Percentiles rank a stretch among this genome's conserved stretches.
Conservation (phyloP, 108 stramenopile species). For the Cyclotella sp. region DNA sequence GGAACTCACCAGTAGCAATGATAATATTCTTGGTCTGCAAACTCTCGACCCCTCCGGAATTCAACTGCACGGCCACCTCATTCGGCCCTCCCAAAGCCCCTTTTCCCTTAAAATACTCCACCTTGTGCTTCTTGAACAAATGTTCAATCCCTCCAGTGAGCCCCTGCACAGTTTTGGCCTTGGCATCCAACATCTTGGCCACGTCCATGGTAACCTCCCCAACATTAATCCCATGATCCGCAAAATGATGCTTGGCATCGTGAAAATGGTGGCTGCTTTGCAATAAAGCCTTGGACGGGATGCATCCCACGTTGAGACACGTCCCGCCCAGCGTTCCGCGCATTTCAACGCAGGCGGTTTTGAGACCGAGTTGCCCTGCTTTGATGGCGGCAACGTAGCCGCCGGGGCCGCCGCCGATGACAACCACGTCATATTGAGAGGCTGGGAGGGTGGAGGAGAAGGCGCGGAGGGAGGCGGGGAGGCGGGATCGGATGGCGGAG, state of each 20-base stretch:
- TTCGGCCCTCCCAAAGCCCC: conserved; percentile 90
- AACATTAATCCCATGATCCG: conserved; percentile 93
- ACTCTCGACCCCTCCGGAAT: conserved; percentile 80
- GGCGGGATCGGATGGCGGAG: conserved; percentile 9
- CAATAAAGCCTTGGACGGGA: conserved; percentile 99
- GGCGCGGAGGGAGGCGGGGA: conserved; percentile 4
- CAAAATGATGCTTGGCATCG: conserved; percentile 94
- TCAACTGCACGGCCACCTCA: conserved; percentile 83
- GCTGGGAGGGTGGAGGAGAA: conserved; percentile 41
- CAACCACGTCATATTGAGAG: conserved; percentile 53
- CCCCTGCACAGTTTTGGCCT: conserved; percentile 93
- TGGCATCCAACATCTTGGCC: conserved; percentile 90
- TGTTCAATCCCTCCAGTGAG: conserved; percentile 99
- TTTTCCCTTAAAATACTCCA: conserved; percentile 96
- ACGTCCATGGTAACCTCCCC: conserved; percentile 91
- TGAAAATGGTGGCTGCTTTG: conserved; percentile 94
- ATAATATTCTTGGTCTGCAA: conserved; percentile 96
- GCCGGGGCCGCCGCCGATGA: conserved; percentile 96
- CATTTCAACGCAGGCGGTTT: conserved; percentile 99
- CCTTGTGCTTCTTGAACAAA: conserved; percentile 98
- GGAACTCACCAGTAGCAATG: conserved; percentile 82
- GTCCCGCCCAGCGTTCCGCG: conserved; percentile 95
- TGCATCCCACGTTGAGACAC: conserved; percentile 99
- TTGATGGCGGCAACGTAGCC: conserved; percentile 99
- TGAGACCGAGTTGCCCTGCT: conserved; percentile 96